Evolutionary conservation across 306 rosid genomes (phyloP), one percentile per base, ranked within the genome.

Genomic region (Ammopiptanthus mongolicus): DNA sequence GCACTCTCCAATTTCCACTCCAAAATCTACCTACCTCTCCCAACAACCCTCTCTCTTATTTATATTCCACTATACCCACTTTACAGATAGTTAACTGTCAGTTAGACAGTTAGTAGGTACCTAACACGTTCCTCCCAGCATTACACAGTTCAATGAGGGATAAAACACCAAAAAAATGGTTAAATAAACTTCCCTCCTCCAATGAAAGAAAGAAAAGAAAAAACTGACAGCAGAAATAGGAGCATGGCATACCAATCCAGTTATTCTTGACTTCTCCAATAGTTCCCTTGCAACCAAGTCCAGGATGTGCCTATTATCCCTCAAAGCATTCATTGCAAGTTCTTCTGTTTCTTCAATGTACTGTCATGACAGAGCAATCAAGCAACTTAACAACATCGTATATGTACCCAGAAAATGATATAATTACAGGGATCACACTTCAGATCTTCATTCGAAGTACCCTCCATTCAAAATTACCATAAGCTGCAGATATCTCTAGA

Each of bases 301-400:
- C 81, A 95, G 62, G 77, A 92, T 91, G 73, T 92, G 97, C 83
- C 86, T 83, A 76, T 95, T 92, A 19, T 87, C 86, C 77, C 84
- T 85, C 86, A 95, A 83, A 79, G 88, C 99, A 62, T 76, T 85
- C 87, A 87, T 81, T 17, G 99, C 97, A 57, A 91, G 86, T 84
- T 95, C 97, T 87, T 95, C 97, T 0, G 99, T 87, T 73, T 88
- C 97, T 78, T 95, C 97, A 31, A 95, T 90, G 85, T 90, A 95
- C 99, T 95, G 97, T 85, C 69, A 82, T 6, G 22, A 74, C 57
- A 69, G 62, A 68, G 53, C 74, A 76, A 57, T 4, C 23, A 14
- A 71, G 65, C 52, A 72, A 67, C 65, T 64, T 42, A 21, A 60
- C 65, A 31, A 14, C 14, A 53, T 8, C 8, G 60, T 21, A 65